phyloP scores from a whole-genome alignment of 495 filamentous ascomycete genomes.

The Penicillium steckii region DNA sequence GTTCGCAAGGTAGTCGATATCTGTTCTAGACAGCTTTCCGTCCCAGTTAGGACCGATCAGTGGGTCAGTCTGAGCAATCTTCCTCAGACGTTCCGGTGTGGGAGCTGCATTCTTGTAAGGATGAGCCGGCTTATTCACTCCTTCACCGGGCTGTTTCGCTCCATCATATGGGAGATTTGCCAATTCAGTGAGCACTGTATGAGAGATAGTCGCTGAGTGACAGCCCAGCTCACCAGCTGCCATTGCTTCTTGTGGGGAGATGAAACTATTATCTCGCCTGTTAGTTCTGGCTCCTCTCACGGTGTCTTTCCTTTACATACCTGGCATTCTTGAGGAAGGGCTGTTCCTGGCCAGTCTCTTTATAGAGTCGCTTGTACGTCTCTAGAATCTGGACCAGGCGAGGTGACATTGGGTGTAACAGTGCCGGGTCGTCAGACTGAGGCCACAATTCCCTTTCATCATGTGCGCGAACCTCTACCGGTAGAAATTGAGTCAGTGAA shows the following conservation, averaged over 20 bases:
- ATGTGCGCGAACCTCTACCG: slow-evolving; percentile 24
- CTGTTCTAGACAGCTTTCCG: slow-evolving; percentile 20
- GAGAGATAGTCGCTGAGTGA: slow-evolving; percentile 21
- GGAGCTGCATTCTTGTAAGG: slow-evolving; percentile 16
- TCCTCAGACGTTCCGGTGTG: slow-evolving; percentile 14
- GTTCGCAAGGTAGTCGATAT: slow-evolving; percentile 25
- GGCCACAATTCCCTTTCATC: slow-evolving; percentile 29
- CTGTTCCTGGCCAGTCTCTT: slow-evolving; percentile 41
- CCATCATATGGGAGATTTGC: slow-evolving; percentile 21
- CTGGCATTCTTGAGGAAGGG: slow-evolving; percentile 40
- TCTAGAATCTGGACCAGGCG: slow-evolving; percentile 39
- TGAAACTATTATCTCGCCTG: neutral
- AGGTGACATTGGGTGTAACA: slow-evolving; percentile 36
- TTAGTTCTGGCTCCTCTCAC: neutral
- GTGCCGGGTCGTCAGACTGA: slow-evolving; percentile 32
- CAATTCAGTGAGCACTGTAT: slow-evolving; percentile 19
- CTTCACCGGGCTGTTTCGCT: slow-evolving; percentile 18
- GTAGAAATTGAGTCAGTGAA: neutral
- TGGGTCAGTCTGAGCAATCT: slow-evolving; percentile 18
- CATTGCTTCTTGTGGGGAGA: slow-evolving; percentile 19
- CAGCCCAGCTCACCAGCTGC: slow-evolving; percentile 21
- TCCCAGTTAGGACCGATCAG: slow-evolving; percentile 20
- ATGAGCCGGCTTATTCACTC: slow-evolving; percentile 18
- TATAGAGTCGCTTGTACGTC: slow-evolving; percentile 33
- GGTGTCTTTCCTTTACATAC: slow-evolving; percentile 13